Percentiles rank a stretch among this genome's conserved stretches.
Conservation (phyloP, 2,329 filamentous ascomycete species). For the Westerdykella sp. region DNA sequence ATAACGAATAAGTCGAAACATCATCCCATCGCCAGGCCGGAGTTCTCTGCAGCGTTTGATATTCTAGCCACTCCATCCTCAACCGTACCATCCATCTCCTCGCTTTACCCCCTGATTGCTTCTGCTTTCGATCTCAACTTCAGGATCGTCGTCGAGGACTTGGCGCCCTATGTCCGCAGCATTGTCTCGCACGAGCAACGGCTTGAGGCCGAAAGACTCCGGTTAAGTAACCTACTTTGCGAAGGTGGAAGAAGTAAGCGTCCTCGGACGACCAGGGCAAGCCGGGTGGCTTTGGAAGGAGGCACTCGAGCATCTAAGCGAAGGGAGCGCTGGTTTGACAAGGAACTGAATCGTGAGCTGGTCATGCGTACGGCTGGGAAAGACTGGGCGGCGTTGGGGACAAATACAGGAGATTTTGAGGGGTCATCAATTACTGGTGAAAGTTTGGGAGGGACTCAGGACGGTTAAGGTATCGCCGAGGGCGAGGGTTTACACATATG, state of each 20-base stretch:
- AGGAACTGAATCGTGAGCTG: conserved; percentile 52
- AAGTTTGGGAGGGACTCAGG: conserved; percentile 1
- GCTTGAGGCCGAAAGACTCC: conserved; percentile 61
- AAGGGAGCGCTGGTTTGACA: conserved; percentile 65
- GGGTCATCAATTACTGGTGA: conserved; percentile 3
- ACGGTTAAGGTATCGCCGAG: too few species aligned
- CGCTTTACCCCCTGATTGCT: conserved; percentile 50
- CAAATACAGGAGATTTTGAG: conserved; percentile 7
- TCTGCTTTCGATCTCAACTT: conserved; percentile 73
- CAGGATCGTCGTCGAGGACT: conserved; percentile 61
- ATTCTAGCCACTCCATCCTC: conserved; percentile 40
- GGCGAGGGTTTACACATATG: too few species aligned
- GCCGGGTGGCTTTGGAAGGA: conserved; percentile 71
- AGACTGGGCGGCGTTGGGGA: conserved; percentile 36
- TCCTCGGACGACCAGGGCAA: conserved; percentile 65
- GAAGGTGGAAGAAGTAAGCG: conserved; percentile 54
- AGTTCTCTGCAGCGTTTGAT: conserved; percentile 48
- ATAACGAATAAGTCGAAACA: conserved; percentile 13
- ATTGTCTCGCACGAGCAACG: conserved; percentile 73
- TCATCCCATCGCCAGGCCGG: conserved; percentile 25
- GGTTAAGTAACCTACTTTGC: conserved; percentile 56
- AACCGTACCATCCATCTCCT: conserved; percentile 12
- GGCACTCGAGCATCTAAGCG: conserved; percentile 61
- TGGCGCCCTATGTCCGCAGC: conserved; percentile 82
- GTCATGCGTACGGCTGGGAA: conserved; percentile 57